phyloP scores from a whole-genome alignment of 2,329 filamentous ascomycete species.

The Fusarium burgessii region DNA sequence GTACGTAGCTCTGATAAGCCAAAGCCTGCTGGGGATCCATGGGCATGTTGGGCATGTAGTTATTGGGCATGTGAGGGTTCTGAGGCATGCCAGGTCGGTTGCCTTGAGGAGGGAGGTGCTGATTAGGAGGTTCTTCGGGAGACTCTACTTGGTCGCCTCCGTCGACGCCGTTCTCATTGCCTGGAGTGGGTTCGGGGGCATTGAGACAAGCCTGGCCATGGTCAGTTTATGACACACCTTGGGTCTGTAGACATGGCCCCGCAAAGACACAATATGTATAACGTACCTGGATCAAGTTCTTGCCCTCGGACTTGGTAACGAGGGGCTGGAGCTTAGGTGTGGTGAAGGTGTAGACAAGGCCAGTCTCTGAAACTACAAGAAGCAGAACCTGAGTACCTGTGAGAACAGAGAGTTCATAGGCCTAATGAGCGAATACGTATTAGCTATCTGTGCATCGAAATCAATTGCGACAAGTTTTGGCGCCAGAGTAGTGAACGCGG shows the following conservation, averaged over 20 bases:
- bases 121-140: conserved; percentile 86
- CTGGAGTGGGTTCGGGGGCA: conserved; percentile 87
- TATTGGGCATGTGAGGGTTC: conserved; percentile 71
- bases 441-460: conserved; percentile 30
- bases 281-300: conserved; percentile 97
- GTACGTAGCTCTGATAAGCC: conserved; percentile 86
- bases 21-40: conserved; percentile 83
- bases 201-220: conserved; percentile 88
- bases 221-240: conserved; percentile 12
- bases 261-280: background rate
- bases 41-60: conserved; percentile 73
- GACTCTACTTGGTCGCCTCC: conserved; percentile 84
- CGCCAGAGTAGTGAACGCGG: background rate
- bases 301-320: conserved; percentile 98
- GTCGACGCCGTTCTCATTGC: conserved; percentile 84
- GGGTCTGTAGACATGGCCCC: background rate
- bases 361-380: conserved; percentile 96
- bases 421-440: conserved; percentile 64
- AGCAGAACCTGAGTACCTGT: conserved; percentile 98
- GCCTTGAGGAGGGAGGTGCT: conserved; percentile 75
- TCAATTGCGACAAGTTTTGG: background rate
- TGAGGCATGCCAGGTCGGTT: conserved; percentile 74
- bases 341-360: conserved; percentile 97
- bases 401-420: conserved; percentile 96
- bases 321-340: conserved; percentile 98